These are phyloP conservation scores for Codiaeum variegatum DNA, from an alignment of 441 rosid species.

Conservation along the genomic window DNA sequence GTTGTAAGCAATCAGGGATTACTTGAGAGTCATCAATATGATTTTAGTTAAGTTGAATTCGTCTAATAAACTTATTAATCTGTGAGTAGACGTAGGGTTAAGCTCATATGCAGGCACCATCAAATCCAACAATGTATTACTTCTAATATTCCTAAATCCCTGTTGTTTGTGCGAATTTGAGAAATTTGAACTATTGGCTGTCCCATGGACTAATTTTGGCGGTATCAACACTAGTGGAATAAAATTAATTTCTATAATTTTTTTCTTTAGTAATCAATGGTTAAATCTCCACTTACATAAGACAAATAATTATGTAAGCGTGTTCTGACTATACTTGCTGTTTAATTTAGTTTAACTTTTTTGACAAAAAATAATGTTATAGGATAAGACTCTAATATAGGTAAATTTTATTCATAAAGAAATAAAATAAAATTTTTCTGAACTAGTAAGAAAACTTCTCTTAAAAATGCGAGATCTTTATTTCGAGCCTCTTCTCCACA, in stretches of 20 bases:
- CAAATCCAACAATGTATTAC: neutral
- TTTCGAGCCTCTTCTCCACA: too few species aligned
- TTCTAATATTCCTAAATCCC: slow-evolving; percentile 1
- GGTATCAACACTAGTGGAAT: too few species aligned
- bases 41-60: neutral
- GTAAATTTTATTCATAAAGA: too few species aligned
- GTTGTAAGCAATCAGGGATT: too few species aligned
- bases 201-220: too few species aligned
- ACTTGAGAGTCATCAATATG: too few species aligned
- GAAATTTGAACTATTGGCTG: too few species aligned
- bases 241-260: neutral
- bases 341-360: neutral
- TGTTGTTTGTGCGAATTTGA: too few species aligned
- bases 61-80: neutral
- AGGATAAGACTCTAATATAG: neutral
- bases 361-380: too few species aligned
- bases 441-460: too few species aligned
- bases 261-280: neutral
- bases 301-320: neutral
- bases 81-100: neutral
- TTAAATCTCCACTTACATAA: neutral
- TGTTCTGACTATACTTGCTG: neutral
- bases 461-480: too few species aligned
- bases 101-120: neutral
- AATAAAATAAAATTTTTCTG: too few species aligned